Base-by-base conservation (phyloP, 176 grass and related monocot species). In the Chloris gayana region DNA sequence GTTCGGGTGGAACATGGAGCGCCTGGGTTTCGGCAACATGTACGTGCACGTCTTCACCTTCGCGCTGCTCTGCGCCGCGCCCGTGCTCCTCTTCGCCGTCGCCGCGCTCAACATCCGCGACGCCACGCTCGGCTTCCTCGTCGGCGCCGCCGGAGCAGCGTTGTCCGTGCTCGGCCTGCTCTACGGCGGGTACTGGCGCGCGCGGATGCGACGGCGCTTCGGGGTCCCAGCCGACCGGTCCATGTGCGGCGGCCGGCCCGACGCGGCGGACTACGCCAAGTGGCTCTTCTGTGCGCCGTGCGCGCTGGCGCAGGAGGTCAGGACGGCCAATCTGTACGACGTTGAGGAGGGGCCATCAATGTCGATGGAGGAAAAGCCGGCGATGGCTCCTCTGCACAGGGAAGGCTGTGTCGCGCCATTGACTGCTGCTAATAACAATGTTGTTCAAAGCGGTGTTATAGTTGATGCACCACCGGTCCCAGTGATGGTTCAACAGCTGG, bases 1-100 rank as follows among this genome's bases (percentile, higher is more conserved):
- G 59, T 91, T 97, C 29, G 93, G 93, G 5, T 97, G 93, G 90
- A 97, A 97, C 67, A 73, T 84, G 76, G 67, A 85, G 11, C 83
- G 88, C 34, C 85, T 97, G 0, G 93, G 93, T 5, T 70, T 93
- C 5, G 93, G 93, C 62, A 97, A 97, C 86, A 88, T 88, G 85
- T 93, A 93, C 73, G 92, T 99, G 64, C 96, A 95, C 76, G 82
- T 91, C 69, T 85, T 73, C 82, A 93, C 90, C 7, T 97, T 97
- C 80, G 11, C 87, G 49, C 83, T 97, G 1, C 89, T 93, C 39
- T 97, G 88, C 67, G 31, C 79, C 27, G 90, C 90, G 25, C 93
- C 90, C 7, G 71, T 93, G 44, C 76, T 85, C 34, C 82, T 93
- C 29, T 93, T 97, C 78, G 85, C 79, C 5, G 75, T 93, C 6